These are phyloP conservation scores for Fagus sylvatica DNA, from an alignment of 306 rosid species.

Conservation along the genomic window DNA sequence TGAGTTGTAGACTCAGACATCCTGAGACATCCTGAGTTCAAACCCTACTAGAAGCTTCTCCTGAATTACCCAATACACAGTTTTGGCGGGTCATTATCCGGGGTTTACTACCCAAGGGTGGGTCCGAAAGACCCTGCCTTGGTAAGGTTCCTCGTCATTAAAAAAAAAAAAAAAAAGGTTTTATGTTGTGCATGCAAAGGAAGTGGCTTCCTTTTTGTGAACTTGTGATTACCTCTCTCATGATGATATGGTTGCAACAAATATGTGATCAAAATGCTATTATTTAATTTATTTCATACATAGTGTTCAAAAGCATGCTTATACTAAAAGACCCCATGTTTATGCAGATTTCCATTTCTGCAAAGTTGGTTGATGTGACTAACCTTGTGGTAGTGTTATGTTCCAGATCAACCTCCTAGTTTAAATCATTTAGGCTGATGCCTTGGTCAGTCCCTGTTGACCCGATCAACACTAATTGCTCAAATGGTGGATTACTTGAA, in stretches of 20 bases:
- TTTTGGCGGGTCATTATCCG: too few relatives aligned
- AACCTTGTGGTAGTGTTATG: constrained; percentile 9
- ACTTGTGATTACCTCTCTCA: constrained; percentile 5
- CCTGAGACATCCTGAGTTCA: too few relatives aligned
- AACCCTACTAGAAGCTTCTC: too few relatives aligned
- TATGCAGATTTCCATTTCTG: constrained; percentile 6
- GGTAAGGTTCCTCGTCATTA: too few relatives aligned
- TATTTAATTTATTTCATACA: constrained; percentile 2
- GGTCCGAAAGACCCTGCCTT: too few relatives aligned
- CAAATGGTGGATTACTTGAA: not conserved
- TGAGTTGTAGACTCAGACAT: too few relatives aligned
- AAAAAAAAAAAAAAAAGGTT: too few relatives aligned
- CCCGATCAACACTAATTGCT: constrained; percentile 10
- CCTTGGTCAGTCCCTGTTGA: not conserved
- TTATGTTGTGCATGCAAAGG: constrained; percentile 15
- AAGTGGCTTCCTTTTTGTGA: not conserved
- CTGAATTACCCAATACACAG: too few relatives aligned
- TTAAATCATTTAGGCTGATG: not conserved
- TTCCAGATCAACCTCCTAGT: constrained; percentile 13
- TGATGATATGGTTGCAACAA: constrained; percentile 11
- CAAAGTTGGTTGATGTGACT: constrained; percentile 1
- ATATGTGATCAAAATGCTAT: not conserved
- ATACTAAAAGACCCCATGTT: constrained; percentile 4
- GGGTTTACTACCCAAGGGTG: too few relatives aligned
- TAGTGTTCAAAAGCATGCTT: constrained; percentile 9